Base-by-base conservation (phyloP, 2,329 filamentous ascomycete genomes). In the Penicillium sp. region DNA sequence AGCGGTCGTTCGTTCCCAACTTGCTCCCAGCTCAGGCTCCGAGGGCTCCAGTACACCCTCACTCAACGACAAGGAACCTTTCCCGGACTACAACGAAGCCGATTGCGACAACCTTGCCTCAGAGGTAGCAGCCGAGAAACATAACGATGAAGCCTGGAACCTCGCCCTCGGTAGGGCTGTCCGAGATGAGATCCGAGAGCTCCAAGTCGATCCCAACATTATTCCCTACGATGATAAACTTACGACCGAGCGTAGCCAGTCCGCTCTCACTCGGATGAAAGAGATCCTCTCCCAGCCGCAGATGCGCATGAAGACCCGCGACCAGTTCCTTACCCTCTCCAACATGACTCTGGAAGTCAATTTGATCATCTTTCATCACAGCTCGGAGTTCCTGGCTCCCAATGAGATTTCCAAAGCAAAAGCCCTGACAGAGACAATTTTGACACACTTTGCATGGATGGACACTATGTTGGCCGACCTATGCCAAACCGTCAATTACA, bases 11-110 rank as follows among this genome's bases (percentile, higher is more conserved):
- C 54, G 52, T 31, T 40, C 58, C 5, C 50, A 62, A 9, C 53
- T 61, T 27, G 24, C 40, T 1, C 29, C 57, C n/a, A 45, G 53
- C 29, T 57, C 45, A 4, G 52, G 54, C 16, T 54, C 57, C 2
- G 57, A 58, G 6, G 6, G 13, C 34, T 51, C 45, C 2, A 21
- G 9, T 27, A 21, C 21, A 13, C 31, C 39, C 4, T 18, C 22
- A 18, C 9, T 5, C 13, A 36, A 14, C 18, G 31, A 45, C 16
- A 53, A 53, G 1, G 67, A 70, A 38, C 60, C 65, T 0, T 71
- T 71, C 18, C 67, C 67, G 0, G 63, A 64, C 10, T 70, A 68
- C 45, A 51, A 65, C 39, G 58, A 64, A 22, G 29, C 36, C 6
- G 43, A 47, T 9, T 48, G 49, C 22, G 43, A 42, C 51, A 50